Percentiles rank a stretch among this genome's conserved stretches.
Evolutionary conservation across 495 filamentous ascomycete species (phyloP).

Genomic region (Baudoinia panamericana): DNA sequence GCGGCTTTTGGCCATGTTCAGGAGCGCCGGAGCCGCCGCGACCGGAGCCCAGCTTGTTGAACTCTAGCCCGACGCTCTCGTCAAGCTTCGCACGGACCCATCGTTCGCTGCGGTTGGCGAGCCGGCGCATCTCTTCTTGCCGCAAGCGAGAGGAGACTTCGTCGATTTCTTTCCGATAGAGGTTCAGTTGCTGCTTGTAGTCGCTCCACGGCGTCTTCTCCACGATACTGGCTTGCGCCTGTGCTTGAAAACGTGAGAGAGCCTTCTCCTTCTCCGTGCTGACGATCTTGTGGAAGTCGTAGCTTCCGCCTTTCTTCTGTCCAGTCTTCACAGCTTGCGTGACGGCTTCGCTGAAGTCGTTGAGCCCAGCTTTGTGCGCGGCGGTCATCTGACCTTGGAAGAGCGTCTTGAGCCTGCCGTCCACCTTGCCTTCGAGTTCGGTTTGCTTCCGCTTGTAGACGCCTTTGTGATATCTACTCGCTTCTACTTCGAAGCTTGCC

Average conservation of each 20-base stretch:
- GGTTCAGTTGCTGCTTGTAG: constrained; percentile 47
- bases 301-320: constrained; percentile 75
- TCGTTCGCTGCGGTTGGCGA: constrained; percentile 79
- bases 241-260: constrained; percentile 59
- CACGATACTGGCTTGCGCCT: constrained; percentile 60
- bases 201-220: constrained; percentile 72
- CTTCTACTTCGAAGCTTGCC: constrained; percentile 75
- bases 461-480: constrained; percentile 88
- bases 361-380: constrained; percentile 77
- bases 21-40: constrained; percentile 68
- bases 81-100: constrained; percentile 79
- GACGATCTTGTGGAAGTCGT: constrained; percentile 94
- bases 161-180: constrained; percentile 68
- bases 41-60: constrained; percentile 84
- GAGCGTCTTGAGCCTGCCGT: constrained; percentile 69
- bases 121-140: constrained; percentile 86
- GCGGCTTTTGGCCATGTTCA: constrained; percentile 57
- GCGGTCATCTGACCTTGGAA: constrained; percentile 78
- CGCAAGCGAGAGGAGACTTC: constrained; percentile 70
- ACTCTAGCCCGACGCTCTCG: constrained; percentile 82
- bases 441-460: constrained; percentile 74
- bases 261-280: constrained; percentile 64
- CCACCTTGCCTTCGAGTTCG: constrained; percentile 77
- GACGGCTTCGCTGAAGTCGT: constrained; percentile 79
- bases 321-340: constrained; percentile 68